phyloP scores from a whole-genome alignment of 805 yeast genomes.

The Lipomyces yamanashiensis region DNA sequence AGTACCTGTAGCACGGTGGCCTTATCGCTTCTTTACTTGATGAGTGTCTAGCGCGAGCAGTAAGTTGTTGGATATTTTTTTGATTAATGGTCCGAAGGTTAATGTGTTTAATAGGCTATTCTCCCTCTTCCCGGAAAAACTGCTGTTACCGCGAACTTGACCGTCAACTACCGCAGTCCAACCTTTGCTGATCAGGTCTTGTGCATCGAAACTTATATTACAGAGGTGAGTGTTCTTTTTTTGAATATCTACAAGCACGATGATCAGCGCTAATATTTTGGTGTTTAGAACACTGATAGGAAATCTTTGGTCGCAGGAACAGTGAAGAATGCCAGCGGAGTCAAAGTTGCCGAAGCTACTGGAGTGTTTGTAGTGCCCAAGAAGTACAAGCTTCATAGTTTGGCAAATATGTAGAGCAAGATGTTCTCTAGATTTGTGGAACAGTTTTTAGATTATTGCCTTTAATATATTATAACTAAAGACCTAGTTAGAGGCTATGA shows the following conservation, averaged over 20 bases:
- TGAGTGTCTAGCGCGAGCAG: conserved; percentile 60
- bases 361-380: conserved; percentile 33
- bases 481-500: neutral
- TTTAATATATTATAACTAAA: conserved; percentile 1
- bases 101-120: conserved; percentile 19
- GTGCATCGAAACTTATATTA: conserved; percentile 21
- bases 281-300: conserved; percentile 12
- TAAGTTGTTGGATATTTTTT: conserved; percentile 2
- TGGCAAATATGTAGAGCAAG: conserved; percentile 18
- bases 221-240: conserved; percentile 17
- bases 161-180: conserved; percentile 27
- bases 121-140: conserved; percentile 24
- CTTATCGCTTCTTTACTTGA: conserved; percentile 77
- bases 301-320: conserved; percentile 27
- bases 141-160: conserved; percentile 33
- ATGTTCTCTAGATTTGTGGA: neutral
- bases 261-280: neutral
- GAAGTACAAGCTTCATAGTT: conserved; percentile 24
- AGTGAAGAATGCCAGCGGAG: conserved; percentile 15
- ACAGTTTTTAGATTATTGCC: conserved; percentile 8
- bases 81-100: neutral
- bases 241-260: neutral
- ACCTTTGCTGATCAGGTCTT: conserved; percentile 28
- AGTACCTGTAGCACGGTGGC: conserved; percentile 70
- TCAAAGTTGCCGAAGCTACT: conserved; percentile 28